Conservation (phyloP, 2,329 filamentous ascomycete species). For the Fusarium siculi region DNA sequence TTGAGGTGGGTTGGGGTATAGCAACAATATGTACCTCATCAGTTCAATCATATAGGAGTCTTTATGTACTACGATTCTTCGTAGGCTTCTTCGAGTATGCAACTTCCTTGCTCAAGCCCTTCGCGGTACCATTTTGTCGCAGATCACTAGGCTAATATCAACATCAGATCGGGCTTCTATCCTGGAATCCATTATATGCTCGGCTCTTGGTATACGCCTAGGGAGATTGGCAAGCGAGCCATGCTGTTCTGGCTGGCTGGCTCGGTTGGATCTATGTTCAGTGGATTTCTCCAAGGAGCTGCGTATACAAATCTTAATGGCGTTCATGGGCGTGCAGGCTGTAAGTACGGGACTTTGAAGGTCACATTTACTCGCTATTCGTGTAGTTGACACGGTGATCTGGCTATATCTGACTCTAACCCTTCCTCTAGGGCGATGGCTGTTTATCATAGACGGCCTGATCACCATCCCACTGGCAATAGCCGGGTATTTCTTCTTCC, state of each 20-base stretch:
- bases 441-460: constrained; percentile 50
- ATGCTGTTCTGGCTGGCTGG: constrained; percentile 37
- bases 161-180: constrained; percentile 60
- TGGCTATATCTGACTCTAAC: not conserved
- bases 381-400: too few species aligned
- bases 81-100: constrained; percentile 35
- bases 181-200: constrained; percentile 48
- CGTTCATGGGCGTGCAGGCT: constrained; percentile 24
- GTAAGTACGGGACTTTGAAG: not conserved
- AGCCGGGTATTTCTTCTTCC: constrained; percentile 45
- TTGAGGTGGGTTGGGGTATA: constrained; percentile 24
- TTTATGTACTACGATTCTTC: constrained; percentile 30
- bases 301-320: constrained; percentile 29
- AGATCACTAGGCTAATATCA: constrained; percentile 46
- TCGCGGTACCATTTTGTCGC: not conserved
- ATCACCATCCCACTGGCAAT: constrained; percentile 35
- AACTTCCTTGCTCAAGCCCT: not conserved
- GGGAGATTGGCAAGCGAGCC: constrained; percentile 35
- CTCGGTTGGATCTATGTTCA: constrained; percentile 21
- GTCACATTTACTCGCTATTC: not conserved
- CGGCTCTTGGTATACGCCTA: constrained; percentile 36
- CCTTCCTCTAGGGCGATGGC: constrained; percentile 39
- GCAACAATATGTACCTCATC: constrained; percentile 8
- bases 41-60: constrained; percentile 6
- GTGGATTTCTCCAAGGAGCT: constrained; percentile 32